Evolutionary conservation across 768 basidiomycete genomes (phyloP).

Genomic region (Boletus patriciae): DNA sequence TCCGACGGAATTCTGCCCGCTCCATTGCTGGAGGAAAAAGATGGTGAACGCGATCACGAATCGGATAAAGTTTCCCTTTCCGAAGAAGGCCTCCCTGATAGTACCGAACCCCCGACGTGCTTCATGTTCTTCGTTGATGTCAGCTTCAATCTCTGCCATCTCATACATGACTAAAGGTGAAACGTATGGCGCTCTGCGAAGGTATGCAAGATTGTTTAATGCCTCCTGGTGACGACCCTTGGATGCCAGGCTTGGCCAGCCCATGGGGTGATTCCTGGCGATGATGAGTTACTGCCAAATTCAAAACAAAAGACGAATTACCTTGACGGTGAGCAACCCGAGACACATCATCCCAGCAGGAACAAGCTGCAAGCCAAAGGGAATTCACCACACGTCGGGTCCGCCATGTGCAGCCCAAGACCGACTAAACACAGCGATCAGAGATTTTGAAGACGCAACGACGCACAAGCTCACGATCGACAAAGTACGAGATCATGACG

Average conservation of each 20-base stretch:
- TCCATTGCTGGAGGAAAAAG: slow-evolving; percentile 81
- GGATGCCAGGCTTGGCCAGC: slow-evolving; percentile 71
- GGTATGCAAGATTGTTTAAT: slow-evolving; percentile 58
- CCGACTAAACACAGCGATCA: slow-evolving; percentile 44
- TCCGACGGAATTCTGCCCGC: slow-evolving; percentile 79
- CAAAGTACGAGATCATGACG: slow-evolving; percentile 83
- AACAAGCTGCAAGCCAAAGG: slow-evolving; percentile 73
- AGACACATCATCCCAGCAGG: slow-evolving; percentile 70
- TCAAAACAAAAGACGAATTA: slow-evolving; percentile 7
- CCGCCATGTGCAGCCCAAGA: slow-evolving; percentile 51
- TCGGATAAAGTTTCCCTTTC: slow-evolving; percentile 78
- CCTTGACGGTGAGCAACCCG: slow-evolving; percentile 67
- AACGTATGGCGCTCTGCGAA: slow-evolving; percentile 47
- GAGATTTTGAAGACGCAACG: slow-evolving; percentile 7
- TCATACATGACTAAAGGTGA: slow-evolving; percentile 54
- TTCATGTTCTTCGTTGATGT: slow-evolving; percentile 69
- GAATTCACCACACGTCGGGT: slow-evolving; percentile 63
- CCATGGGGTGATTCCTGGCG: slow-evolving; percentile 71
- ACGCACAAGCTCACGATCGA: slow-evolving; percentile 56
- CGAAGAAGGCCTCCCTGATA: slow-evolving; percentile 70
- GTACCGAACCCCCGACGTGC: slow-evolving; percentile 65
- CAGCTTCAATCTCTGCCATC: slow-evolving; percentile 80
- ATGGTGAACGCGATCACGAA: slow-evolving; percentile 84
- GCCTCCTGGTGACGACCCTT: slow-evolving; percentile 57
- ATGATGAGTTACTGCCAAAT: slow-evolving; percentile 9